phyloP scores from a whole-genome alignment of 148 eudicot genomes.

The Vaccinium vitisidaea region DNA sequence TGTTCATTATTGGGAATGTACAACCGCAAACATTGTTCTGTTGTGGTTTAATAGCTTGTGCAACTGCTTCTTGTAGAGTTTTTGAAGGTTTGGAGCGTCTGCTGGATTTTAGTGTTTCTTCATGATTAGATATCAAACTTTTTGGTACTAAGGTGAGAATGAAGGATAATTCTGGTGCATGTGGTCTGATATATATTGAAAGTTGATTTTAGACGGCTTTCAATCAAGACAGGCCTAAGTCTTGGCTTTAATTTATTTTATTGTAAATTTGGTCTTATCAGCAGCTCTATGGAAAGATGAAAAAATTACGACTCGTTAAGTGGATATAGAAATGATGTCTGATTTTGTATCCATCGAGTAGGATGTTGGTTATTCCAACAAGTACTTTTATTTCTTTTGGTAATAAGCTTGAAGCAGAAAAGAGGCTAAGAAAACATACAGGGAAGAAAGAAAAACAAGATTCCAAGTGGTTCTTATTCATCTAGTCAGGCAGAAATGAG shows the following conservation, averaged over 20 bases:
- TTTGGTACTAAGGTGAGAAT: neutral
- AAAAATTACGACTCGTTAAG: neutral
- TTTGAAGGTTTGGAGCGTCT: neutral
- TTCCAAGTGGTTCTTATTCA: neutral
- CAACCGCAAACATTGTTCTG: neutral
- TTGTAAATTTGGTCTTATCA: neutral
- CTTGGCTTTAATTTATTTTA: neutral
- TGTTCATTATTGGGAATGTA: neutral
- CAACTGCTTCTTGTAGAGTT: neutral
- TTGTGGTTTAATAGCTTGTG: neutral
- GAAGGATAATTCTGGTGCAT: neutral
- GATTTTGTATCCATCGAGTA: neutral
- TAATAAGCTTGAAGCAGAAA: neutral
- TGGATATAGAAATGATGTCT: neutral
- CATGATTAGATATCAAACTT: neutral
- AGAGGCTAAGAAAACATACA: neutral
- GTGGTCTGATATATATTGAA: no score
- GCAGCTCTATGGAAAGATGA: neutral
- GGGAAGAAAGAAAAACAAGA: neutral
- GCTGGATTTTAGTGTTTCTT: neutral
- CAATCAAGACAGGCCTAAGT: neutral
- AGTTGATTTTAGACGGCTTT: conserved; percentile 1
- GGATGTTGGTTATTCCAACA: neutral
- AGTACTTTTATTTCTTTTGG: neutral
- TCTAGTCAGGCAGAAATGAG: neutral